Evolutionary conservation across 2,329 filamentous ascomycete genomes (phyloP), one percentile per base, ranked within the genome.

Genomic region (Colletotrichum sp.): DNA sequence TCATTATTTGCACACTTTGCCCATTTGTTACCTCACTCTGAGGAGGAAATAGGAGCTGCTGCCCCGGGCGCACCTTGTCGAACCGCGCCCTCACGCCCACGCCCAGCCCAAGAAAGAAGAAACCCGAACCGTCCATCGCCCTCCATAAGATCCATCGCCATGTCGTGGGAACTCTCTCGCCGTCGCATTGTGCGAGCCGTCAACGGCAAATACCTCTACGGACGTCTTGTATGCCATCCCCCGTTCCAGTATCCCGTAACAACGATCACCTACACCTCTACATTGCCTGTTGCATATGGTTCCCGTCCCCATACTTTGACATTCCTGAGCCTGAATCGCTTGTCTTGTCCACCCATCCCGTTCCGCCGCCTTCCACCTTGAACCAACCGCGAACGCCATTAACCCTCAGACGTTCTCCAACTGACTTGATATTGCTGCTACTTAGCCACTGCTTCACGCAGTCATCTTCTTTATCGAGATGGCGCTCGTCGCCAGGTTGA

Each of bases 391-490:
- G 26, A 65, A 28, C 9, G 13, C 5, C n/a, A 18, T 12, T 5
- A 10, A 24, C 21, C 24, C 16, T 34, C 18, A 24, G 6, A 30
- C 55, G 39, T 26, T 65, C 49, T 24, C 69, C 52, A 16, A 64
- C 74, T 76, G 71, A 73, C 74, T 18, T 68, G 24, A 62, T 30
- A 57, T 30, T 15, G 32, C n/a, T 8, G 49, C 72, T 69, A 9
- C 65, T 16, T 79, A 99, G 97, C 96, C 97, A 81, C 89, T 99
- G 71, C 88, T 99, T 74, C 96, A 99, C 88, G 89, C 93, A 76
- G 89, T 98, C 81, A 91, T 98, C 78, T 94, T 98, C 84, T 85
- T 98, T 60, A 90, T 98, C 86, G 94, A 99, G 87, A 95, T 99
- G 92, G 93, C 92, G 75, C 93, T 98, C 84, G 91, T 96, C 77